phyloP scores from a whole-genome alignment of 805 yeast genomes.

The Myxozyma udenii region DNA sequence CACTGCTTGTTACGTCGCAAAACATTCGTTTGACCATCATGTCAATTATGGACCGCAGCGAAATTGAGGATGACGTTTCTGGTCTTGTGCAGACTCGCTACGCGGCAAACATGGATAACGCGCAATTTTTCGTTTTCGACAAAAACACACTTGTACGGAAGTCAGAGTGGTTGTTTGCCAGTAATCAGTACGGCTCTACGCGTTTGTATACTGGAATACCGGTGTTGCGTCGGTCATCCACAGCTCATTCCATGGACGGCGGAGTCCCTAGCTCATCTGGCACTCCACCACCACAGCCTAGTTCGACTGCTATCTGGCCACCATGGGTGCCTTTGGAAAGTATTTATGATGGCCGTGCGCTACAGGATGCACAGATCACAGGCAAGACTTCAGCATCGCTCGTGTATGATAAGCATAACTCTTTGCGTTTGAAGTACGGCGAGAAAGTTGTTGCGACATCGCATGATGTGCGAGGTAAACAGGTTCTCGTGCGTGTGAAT shows the following conservation, averaged over 20 bases:
- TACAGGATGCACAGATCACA: conserved; percentile 53
- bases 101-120: conserved; percentile 64
- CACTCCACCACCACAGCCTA: background rate
- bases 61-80: conserved; percentile 45
- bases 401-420: conserved; percentile 54
- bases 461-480: conserved; percentile 6
- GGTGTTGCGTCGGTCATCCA: background rate
- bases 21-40: conserved; percentile 64
- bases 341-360: conserved; percentile 52
- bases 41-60: conserved; percentile 53
- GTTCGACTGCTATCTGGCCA: conserved; percentile 58
- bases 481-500: conserved; percentile 39
- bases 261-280: background rate
- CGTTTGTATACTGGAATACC: conserved; percentile 18
- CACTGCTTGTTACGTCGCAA: conserved; percentile 71
- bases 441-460: conserved; percentile 24
- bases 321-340: conserved; percentile 82
- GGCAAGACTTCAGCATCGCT: conserved; percentile 62
- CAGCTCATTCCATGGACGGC: background rate
- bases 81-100: conserved; percentile 60
- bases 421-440: conserved; percentile 42
- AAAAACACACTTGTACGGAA: conserved; percentile 45
- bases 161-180: conserved; percentile 46
- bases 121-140: conserved; percentile 67
- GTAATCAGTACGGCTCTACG: conserved; percentile 59